Conservation (phyloP, 805 yeast genomes). For the Starmerella kuoi region DNA sequence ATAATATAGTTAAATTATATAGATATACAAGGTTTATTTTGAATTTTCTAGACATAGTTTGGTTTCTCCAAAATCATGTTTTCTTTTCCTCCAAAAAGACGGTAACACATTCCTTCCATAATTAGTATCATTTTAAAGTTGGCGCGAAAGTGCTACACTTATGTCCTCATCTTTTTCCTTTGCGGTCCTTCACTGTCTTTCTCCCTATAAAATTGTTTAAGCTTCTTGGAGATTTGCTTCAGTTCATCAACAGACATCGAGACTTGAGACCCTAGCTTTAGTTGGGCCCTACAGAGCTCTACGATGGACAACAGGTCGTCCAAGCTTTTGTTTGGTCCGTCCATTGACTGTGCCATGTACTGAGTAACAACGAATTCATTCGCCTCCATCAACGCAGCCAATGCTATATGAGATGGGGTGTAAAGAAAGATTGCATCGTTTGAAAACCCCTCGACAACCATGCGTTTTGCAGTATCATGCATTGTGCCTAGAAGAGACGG, state of each 20-base stretch:
- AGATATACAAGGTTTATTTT: too few species aligned
- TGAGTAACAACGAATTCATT: conserved; percentile 52
- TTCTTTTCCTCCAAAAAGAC: too few species aligned
- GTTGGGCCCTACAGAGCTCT: conserved; percentile 22
- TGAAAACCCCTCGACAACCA: conserved; percentile 54
- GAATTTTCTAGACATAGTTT: too few species aligned
- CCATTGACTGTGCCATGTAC: conserved; percentile 54
- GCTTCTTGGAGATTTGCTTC: conserved; percentile 28
- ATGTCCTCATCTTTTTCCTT: conserved; percentile 5
- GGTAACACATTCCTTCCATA: too few species aligned
- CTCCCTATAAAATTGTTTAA: conserved; percentile 20
- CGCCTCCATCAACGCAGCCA: conserved; percentile 64
- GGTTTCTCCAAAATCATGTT: too few species aligned
- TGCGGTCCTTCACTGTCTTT: conserved; percentile 10
- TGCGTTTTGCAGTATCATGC: conserved; percentile 57
- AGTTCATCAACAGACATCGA: conserved; percentile 25
- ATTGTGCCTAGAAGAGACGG: conserved; percentile 47
- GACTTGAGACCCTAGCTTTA: conserved; percentile 18
- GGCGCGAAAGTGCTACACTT: too few species aligned
- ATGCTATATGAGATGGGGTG: conserved; percentile 92
- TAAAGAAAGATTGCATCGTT: conserved; percentile 66
- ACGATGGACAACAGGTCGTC: conserved; percentile 23
- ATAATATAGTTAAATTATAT: too few species aligned
- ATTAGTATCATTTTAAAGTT: too few species aligned
- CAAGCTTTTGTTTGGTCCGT: conserved; percentile 21